Evolutionary conservation across 768 basidiomycete species (phyloP).

Genomic region (Boletus bicolor): DNA sequence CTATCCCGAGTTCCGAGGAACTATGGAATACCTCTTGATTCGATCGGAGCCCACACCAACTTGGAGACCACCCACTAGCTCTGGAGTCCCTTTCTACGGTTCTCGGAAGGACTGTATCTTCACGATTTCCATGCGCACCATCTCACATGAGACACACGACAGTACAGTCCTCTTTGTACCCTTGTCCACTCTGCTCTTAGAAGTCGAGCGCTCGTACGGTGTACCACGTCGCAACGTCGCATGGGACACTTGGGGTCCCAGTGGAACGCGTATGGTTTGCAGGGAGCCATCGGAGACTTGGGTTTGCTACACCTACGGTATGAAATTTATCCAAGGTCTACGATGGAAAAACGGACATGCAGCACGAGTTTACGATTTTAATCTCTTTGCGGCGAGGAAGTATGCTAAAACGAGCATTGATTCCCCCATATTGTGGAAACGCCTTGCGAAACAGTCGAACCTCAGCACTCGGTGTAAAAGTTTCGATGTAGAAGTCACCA

Average conservation of each 20-base stretch:
- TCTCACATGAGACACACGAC: slow-evolving; percentile 4
- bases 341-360: slow-evolving; percentile 18
- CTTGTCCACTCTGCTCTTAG: slow-evolving; percentile 28
- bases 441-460: slow-evolving; percentile 12
- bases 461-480: slow-evolving; percentile 6
- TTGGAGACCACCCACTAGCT: slow-evolving; percentile 17
- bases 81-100: slow-evolving; percentile 19
- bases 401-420: slow-evolving; percentile 8
- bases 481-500: slow-evolving; percentile 26
- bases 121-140: slow-evolving; percentile 25
- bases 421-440: slow-evolving; percentile 14
- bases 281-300: slow-evolving; percentile 30
- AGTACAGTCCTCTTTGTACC: slow-evolving; percentile 30
- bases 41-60: slow-evolving; percentile 34
- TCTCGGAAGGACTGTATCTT: slow-evolving; percentile 32
- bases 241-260: slow-evolving; percentile 36
- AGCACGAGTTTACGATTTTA: slow-evolving; percentile 35
- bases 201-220: slow-evolving; percentile 17
- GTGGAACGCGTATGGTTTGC: slow-evolving; percentile 27
- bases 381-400: slow-evolving; percentile 22
- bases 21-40: slow-evolving; percentile 23
- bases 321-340: slow-evolving; percentile 29
- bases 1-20: slow-evolving; percentile 22
- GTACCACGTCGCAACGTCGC: slow-evolving; percentile 7
- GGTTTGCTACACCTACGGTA: slow-evolving; percentile 37